Conservation (phyloP, 2,329 filamentous ascomycete species). For the Talaromyces sp. region DNA sequence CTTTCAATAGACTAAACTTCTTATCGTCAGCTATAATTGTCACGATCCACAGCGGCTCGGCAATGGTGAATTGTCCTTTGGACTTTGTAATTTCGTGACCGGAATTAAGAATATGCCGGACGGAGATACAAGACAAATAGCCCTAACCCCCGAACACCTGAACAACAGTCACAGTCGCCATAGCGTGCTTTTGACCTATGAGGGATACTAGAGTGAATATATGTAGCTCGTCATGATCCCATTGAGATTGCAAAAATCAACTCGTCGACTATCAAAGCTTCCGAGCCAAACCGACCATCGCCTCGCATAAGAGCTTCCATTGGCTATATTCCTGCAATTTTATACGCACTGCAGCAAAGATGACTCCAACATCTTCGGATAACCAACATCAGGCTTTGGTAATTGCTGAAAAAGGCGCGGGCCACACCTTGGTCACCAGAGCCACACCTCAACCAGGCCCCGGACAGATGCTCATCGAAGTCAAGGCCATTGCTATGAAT, state of each 20-base stretch:
- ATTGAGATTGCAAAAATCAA: neutral
- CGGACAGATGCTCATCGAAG: slow-evolving; percentile 42
- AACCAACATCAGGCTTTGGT: slow-evolving; percentile 8
- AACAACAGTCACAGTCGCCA: neutral
- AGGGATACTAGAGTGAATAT: neutral
- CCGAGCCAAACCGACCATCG: neutral
- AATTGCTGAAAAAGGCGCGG: slow-evolving; percentile 6
- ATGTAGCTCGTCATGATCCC: neutral
- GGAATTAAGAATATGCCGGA: neutral
- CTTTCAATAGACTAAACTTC: neutral
- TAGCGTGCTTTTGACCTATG: neutral
- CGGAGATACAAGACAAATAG: neutral
- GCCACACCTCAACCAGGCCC: slow-evolving; percentile 35
- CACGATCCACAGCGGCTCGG: neutral
- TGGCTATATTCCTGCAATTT: neutral
- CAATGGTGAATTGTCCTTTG: neutral
- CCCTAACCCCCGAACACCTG: neutral
- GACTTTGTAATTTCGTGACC: neutral
- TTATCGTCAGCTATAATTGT: neutral
- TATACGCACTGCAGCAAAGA: neutral
- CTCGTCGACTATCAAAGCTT: neutral
- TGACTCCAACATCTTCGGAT: neutral
- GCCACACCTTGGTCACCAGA: neutral
- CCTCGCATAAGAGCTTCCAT: neutral
- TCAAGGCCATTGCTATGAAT: slow-evolving; percentile 44